Evolutionary conservation across 2,329 filamentous ascomycete genomes (phyloP).

Genomic region (Fusarium algeriense): DNA sequence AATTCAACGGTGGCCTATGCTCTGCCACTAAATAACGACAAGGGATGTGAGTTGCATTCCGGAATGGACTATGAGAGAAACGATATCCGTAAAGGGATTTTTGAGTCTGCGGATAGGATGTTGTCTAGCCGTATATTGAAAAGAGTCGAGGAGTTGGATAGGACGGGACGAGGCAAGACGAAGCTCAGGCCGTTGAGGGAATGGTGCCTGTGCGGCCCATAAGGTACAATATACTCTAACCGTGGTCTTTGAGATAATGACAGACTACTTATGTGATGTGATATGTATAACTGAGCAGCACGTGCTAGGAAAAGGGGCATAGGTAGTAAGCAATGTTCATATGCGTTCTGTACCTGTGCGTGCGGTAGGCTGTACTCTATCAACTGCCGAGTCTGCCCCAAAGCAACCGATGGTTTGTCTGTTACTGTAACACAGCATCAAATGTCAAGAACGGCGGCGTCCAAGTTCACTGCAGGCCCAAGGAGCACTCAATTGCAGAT

Average conservation of each 20-base stretch:
- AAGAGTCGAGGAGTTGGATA: not conserved
- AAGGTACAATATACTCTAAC: not conserved
- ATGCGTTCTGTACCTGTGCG: slow-evolving; percentile 9
- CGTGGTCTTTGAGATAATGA: slow-evolving; percentile 4
- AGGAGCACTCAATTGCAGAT: slow-evolving; percentile 39
- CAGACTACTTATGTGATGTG: not conserved
- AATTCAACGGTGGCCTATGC: slow-evolving; percentile 43
- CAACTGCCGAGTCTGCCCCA: slow-evolving; percentile 7
- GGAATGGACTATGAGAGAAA: slow-evolving; percentile 5
- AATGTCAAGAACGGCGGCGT: slow-evolving; percentile 23
- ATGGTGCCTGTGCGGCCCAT: slow-evolving; percentile 30
- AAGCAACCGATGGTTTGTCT: slow-evolving; percentile 9
- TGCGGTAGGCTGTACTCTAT: not conserved
- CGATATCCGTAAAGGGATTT: slow-evolving; percentile 15
- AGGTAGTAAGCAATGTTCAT: not conserved
- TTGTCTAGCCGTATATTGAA: slow-evolving; percentile 4
- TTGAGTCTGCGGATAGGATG: slow-evolving; percentile 24
- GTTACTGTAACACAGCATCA: slow-evolving; percentile 28
- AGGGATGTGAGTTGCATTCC: slow-evolving; percentile 37
- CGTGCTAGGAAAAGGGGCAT: slow-evolving; percentile 12
- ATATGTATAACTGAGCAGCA: not conserved
- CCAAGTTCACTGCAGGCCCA: slow-evolving; percentile 20
- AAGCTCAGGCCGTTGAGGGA: slow-evolving; percentile 28
- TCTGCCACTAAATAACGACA: slow-evolving; percentile 32
- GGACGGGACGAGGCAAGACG: slow-evolving; percentile 4